phyloP scores from a whole-genome alignment of 192 early-diverging fungal genomes.

The Linnemannia elongata region DNA sequence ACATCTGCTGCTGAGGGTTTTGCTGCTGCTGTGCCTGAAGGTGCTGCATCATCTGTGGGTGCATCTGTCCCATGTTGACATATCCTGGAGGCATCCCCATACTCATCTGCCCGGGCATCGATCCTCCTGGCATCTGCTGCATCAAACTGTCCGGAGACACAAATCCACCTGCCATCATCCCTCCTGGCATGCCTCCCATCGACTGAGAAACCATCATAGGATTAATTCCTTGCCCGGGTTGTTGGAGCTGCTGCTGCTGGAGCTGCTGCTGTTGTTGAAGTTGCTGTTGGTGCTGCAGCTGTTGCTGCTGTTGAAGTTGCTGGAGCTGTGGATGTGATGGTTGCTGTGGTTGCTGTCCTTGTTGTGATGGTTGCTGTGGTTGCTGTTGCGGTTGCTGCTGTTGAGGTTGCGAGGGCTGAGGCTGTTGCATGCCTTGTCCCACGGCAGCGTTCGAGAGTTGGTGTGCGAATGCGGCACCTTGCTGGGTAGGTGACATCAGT shows the following conservation, averaged over 20 bases:
- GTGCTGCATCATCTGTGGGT: constrained; percentile 53
- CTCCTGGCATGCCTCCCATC: constrained; percentile 18
- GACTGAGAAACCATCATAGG: constrained; percentile 33
- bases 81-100: constrained; percentile 40
- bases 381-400: constrained; percentile 23
- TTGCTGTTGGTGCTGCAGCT: constrained; percentile 16
- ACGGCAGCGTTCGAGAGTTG: constrained; percentile 19
- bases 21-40: constrained; percentile 30
- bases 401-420: constrained; percentile 14
- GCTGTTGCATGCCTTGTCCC: constrained; percentile 2
- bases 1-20: constrained; percentile 30
- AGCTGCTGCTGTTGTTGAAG: constrained; percentile 23
- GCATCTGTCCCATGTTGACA: constrained; percentile 39
- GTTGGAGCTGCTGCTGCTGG: constrained; percentile 14
- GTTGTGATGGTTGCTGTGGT: background rate
- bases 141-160: constrained; percentile 43
- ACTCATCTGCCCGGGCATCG: constrained; percentile 39
- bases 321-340: constrained; percentile 12
- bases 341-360: constrained; percentile 3
- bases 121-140: constrained; percentile 34
- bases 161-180: constrained; percentile 45
- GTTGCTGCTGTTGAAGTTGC: constrained; percentile 25
- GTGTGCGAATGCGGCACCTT: constrained; percentile 30
- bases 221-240: constrained; percentile 25
- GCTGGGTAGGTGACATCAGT: constrained; percentile 30